phyloP scores from a whole-genome alignment of 2,329 filamentous ascomycete genomes.

The Ceratocystis albifundus region DNA sequence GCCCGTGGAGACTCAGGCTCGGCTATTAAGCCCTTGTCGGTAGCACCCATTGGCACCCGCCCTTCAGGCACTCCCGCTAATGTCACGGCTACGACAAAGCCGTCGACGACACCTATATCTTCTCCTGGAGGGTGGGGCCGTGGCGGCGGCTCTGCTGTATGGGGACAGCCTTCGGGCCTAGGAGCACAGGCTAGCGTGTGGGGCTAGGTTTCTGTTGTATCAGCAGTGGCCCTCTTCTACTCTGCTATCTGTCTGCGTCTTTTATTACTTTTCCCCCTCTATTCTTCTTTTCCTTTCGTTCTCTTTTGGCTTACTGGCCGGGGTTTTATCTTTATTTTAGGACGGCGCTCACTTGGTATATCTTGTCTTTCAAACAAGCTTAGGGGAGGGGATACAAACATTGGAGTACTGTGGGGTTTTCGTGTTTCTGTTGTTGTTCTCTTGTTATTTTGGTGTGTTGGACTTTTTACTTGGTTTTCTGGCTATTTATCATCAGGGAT shows the following conservation, averaged over 20 bases:
- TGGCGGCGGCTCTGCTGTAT: constrained; percentile 55
- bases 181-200: constrained; percentile 88
- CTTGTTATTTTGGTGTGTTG: not conserved
- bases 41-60: constrained; percentile 88
- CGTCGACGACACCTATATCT: constrained; percentile 80
- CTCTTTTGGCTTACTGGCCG: not conserved
- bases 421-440: constrained; percentile 1
- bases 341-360: constrained; percentile 16
- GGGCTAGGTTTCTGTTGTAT: constrained; percentile 47
- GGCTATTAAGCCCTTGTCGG: constrained; percentile 47
- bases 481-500: constrained; percentile 9
- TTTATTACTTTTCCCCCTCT: constrained; percentile 13
- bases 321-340: constrained; percentile 13
- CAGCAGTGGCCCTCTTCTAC: not conserved
- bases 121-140: constrained; percentile 78
- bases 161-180: constrained; percentile 71
- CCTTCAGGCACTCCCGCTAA: constrained; percentile 50
- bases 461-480: constrained; percentile 1
- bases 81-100: constrained; percentile 49
- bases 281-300: constrained; percentile 18
- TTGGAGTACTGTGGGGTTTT: constrained; percentile 11
- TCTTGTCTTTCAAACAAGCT: constrained; percentile 3
- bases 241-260: not conserved
- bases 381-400: constrained; percentile 12
- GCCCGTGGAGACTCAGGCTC: constrained; percentile 53